phyloP scores from a whole-genome alignment of 371 early-diverging fungal species.

The Mucor irregularis region DNA sequence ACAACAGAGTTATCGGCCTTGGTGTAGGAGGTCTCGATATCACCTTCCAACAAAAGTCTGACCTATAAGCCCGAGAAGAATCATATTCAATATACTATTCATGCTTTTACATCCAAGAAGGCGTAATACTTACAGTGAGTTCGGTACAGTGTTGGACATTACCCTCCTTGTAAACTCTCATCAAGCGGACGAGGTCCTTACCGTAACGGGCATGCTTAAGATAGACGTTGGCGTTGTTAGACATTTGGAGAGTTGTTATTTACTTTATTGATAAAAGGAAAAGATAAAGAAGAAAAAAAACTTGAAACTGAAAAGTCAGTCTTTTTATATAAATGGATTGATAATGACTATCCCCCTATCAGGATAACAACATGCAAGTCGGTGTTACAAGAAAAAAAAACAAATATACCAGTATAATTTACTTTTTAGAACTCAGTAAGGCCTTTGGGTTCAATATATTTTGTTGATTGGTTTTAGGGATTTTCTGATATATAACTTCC shows the following conservation, averaged over 20 bases:
- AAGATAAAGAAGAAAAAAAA: background rate
- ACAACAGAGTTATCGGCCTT: constrained; percentile 75
- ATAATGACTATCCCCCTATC: background rate
- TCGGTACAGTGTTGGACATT: constrained; percentile 74
- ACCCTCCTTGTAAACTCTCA: constrained; percentile 73
- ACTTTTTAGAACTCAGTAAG: background rate
- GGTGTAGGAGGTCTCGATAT: constrained; percentile 78
- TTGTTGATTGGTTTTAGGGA: constrained; percentile 4
- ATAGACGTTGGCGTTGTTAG: constrained; percentile 35
- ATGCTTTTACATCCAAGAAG: too few relatives aligned
- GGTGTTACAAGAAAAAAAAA: background rate
- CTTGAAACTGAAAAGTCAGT: background rate
- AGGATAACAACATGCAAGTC: background rate
- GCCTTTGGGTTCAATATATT: background rate
- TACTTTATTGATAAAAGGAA: background rate
- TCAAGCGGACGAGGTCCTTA: constrained; percentile 78
- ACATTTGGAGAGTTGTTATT: constrained; percentile 19
- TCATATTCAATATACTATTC: too few relatives aligned
- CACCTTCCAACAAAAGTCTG: constrained; percentile 73
- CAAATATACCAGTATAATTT: constrained; percentile 14
- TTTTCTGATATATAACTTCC: background rate
- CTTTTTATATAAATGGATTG: constrained; percentile 3
- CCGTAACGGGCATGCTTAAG: constrained; percentile 71
- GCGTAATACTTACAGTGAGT: constrained; percentile 66
- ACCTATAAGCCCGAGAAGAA: constrained; percentile 27